These are phyloP conservation scores for Cercophora sp. DNA, from an alignment of 495 filamentous ascomycete genomes.

Conservation along the genomic window DNA sequence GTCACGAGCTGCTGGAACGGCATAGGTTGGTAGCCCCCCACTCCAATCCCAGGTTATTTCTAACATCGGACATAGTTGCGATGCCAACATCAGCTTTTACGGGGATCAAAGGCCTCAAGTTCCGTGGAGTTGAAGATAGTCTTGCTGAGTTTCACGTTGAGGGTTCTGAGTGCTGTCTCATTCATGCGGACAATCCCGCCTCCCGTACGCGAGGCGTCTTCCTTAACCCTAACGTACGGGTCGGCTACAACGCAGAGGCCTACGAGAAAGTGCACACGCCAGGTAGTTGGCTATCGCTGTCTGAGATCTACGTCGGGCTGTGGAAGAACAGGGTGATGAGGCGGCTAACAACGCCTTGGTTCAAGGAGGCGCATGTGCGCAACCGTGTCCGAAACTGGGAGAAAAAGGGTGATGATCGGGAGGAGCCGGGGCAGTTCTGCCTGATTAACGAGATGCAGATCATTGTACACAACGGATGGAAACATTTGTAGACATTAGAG, in stretches of 20 bases:
- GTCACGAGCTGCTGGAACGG: constrained; percentile 85
- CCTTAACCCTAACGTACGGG: constrained; percentile 74
- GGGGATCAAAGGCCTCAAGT: constrained; percentile 36
- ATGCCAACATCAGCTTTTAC: constrained; percentile 28
- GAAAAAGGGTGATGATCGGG: constrained; percentile 35
- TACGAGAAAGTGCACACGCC: constrained; percentile 44
- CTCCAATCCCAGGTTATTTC: constrained; percentile 2
- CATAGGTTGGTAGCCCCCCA: constrained; percentile 47
- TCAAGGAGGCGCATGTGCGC: constrained; percentile 31
- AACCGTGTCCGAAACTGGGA: constrained; percentile 39
- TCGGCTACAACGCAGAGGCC: constrained; percentile 60
- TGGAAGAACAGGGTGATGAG: constrained; percentile 48
- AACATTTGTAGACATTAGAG: constrained; percentile 52
- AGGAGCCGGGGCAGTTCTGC: constrained; percentile 60
- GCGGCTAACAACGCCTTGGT: constrained; percentile 24
- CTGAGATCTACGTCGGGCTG: constrained; percentile 21
- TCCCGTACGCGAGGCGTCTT: constrained; percentile 56
- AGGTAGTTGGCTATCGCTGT: constrained; percentile 30
- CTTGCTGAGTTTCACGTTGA: constrained; percentile 68
- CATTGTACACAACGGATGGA: constrained; percentile 69
- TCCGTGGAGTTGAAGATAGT: constrained; percentile 67
- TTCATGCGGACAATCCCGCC: constrained; percentile 68
- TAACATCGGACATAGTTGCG: constrained; percentile 34
- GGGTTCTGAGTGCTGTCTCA: constrained; percentile 78
- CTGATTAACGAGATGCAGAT: constrained; percentile 86